These are phyloP conservation scores for Phytopythium helicoides DNA, from an alignment of 352 stramenopile species.

Conservation along the genomic window DNA sequence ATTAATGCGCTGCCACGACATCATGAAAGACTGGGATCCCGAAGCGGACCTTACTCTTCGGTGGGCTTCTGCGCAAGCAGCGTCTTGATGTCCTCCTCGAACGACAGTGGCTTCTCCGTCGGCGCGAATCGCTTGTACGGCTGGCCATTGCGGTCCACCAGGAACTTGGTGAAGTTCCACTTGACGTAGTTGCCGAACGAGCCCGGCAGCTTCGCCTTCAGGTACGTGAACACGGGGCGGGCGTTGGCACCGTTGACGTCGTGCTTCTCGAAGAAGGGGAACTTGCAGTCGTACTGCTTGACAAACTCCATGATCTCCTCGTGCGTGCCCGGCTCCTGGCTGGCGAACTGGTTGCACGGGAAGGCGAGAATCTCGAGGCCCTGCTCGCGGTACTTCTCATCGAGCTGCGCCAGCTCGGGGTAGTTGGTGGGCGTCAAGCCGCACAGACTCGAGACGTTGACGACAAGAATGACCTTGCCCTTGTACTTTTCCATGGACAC, in stretches of 20 bases:
- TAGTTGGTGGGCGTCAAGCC: conserved; percentile 85
- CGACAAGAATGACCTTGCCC: conserved; percentile 62
- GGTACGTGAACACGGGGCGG: conserved; percentile 80
- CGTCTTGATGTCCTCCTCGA: conserved; percentile 77
- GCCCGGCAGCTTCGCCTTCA: conserved; percentile 72
- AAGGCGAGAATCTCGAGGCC: conserved; percentile 77
- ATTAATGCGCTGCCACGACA: too few relatives aligned
- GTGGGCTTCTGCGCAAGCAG: conserved; percentile 39
- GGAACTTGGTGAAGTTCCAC: conserved; percentile 88
- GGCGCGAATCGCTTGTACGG: conserved; percentile 67
- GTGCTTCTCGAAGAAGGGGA: conserved; percentile 71
- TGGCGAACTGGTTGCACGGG: conserved; percentile 88
- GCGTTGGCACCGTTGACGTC: conserved; percentile 85
- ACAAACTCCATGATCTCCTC: conserved; percentile 78
- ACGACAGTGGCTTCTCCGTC: conserved; percentile 57
- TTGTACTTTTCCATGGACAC: conserved; percentile 68
- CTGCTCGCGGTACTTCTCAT: conserved; percentile 64
- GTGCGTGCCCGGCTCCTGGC: conserved; percentile 51
- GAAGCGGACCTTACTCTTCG: neutral
- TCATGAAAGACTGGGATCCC: too few relatives aligned
- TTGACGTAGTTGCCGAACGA: conserved; percentile 68
- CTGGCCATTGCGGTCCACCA: conserved; percentile 78
- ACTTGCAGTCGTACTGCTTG: conserved; percentile 46
- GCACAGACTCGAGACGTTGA: conserved; percentile 87
- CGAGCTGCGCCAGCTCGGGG: conserved; percentile 75